Evolutionary conservation across 805 yeast species (phyloP).

Genomic region (Lipomyces starkeyi): DNA sequence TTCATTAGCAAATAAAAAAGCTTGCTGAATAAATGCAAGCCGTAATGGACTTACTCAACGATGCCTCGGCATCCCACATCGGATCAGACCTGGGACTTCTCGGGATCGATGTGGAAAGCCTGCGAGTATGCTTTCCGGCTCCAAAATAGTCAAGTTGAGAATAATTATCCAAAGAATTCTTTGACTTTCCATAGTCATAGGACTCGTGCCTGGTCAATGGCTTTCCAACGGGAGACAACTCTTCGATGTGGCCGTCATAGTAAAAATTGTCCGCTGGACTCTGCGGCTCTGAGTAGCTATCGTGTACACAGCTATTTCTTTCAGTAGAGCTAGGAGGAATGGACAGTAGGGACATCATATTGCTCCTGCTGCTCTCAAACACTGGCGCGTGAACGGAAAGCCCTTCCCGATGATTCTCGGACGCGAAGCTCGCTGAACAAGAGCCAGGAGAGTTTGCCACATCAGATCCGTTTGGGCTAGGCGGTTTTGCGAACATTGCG

Average conservation of each 20-base stretch:
- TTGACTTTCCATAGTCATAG: conserved; percentile 12
- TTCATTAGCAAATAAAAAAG: neutral
- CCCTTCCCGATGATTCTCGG: conserved; percentile 14
- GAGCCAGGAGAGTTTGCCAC: neutral
- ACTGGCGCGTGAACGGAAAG: conserved; percentile 33
- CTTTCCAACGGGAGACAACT: neutral
- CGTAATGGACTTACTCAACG: conserved; percentile 23
- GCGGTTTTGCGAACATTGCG: conserved; percentile 2
- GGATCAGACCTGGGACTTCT: conserved; percentile 14
- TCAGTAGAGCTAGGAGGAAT: neutral
- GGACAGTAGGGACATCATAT: neutral
- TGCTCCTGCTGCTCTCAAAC: conserved; percentile 19
- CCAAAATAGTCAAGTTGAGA: conserved; percentile 17
- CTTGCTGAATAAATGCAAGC: neutral
- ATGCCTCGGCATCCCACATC: conserved; percentile 30
- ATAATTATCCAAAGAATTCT: conserved; percentile 7
- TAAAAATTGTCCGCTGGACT: conserved; percentile 19
- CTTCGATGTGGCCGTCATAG: conserved; percentile 10
- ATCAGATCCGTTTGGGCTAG: neutral
- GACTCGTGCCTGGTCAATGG: conserved; percentile 17
- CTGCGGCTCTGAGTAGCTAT: conserved; percentile 25
- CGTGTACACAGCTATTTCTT: conserved; percentile 7
- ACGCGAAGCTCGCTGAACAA: neutral
- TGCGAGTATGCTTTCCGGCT: conserved; percentile 9
- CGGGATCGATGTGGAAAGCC: conserved; percentile 10